Evolutionary conservation across 164 flowering plant genomes (phyloP).

Genomic region (Malania oleifera): DNA sequence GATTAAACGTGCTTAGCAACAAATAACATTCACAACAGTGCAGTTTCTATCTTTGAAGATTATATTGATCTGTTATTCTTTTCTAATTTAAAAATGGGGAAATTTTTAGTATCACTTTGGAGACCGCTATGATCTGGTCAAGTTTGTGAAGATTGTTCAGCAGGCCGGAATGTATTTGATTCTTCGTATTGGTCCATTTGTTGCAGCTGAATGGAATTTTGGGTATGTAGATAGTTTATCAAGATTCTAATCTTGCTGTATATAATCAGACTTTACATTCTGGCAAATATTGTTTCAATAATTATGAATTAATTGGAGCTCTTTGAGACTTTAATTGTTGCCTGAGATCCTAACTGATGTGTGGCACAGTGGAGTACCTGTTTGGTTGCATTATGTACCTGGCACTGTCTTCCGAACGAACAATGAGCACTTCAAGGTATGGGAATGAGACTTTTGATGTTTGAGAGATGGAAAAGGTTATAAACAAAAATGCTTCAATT

Average conservation of each 20-base stretch:
- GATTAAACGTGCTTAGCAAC: no score
- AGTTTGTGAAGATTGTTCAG: constrained; percentile 83
- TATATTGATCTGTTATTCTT: background rate
- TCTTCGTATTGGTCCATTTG: constrained; percentile 90
- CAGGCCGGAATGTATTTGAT: constrained; percentile 72
- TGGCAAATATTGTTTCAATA: background rate
- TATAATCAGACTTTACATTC: background rate
- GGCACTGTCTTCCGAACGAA: constrained; percentile 83
- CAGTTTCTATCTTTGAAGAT: background rate
- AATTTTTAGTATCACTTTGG: constrained; percentile 69
- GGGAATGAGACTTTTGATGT: background rate
- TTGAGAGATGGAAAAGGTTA: background rate
- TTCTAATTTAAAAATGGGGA: background rate
- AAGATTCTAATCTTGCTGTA: background rate
- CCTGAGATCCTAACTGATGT: constrained; percentile 1
- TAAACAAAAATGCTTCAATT: background rate
- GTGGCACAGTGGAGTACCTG: constrained; percentile 80
- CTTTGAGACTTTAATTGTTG: background rate
- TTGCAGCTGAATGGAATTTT: constrained; percentile 95
- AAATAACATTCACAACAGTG: background rate
- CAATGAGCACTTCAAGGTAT: constrained; percentile 77
- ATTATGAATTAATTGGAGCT: background rate
- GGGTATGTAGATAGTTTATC: constrained; percentile 42
- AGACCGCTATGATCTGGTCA: constrained; percentile 77
- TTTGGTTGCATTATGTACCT: constrained; percentile 90